These are phyloP conservation scores for Fusarium illudens DNA, from an alignment of 2,329 filamentous ascomycete genomes.

Conservation along the genomic window DNA sequence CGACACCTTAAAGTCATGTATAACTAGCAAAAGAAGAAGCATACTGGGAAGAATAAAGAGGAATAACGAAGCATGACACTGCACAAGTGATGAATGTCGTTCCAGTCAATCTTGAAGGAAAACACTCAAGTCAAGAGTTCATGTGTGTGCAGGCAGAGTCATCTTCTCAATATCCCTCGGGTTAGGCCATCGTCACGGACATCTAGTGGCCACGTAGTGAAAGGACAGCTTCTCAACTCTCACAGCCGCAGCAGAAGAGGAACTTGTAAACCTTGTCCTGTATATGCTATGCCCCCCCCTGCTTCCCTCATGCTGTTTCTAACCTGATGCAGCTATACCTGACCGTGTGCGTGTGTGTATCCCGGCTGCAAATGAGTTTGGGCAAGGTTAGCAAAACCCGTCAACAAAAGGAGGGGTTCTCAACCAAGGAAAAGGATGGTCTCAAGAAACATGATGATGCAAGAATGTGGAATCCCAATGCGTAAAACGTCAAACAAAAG, in stretches of 20 bases:
- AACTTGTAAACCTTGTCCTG: constrained; percentile 15
- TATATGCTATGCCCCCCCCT: constrained; percentile 32
- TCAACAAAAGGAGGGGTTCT: background rate
- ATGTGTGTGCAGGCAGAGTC: too few species aligned
- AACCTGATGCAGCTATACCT: constrained; percentile 21
- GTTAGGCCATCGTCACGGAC: background rate
- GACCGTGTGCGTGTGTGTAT: background rate
- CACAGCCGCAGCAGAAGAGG: constrained; percentile 1
- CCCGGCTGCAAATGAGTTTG: background rate
- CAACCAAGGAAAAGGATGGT: constrained; percentile 8
- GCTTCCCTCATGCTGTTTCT: constrained; percentile 5
- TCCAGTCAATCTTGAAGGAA: background rate
- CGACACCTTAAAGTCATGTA: constrained; percentile 18
- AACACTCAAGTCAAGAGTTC: background rate
- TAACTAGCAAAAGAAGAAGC: constrained; percentile 16
- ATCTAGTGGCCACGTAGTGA: background rate
- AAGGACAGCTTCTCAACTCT: constrained; percentile 1
- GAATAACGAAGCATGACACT: background rate
- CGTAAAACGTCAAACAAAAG: constrained; percentile 38
- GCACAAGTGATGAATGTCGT: background rate
- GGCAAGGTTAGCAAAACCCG: constrained; percentile 12
- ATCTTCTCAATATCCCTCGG: background rate
- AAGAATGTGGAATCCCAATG: constrained; percentile 34
- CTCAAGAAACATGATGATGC: constrained; percentile 5
- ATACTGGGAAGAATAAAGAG: background rate